Conservation (phyloP, 1,284 basidiomycete genomes). For the Ganoderma meredithae region DNA sequence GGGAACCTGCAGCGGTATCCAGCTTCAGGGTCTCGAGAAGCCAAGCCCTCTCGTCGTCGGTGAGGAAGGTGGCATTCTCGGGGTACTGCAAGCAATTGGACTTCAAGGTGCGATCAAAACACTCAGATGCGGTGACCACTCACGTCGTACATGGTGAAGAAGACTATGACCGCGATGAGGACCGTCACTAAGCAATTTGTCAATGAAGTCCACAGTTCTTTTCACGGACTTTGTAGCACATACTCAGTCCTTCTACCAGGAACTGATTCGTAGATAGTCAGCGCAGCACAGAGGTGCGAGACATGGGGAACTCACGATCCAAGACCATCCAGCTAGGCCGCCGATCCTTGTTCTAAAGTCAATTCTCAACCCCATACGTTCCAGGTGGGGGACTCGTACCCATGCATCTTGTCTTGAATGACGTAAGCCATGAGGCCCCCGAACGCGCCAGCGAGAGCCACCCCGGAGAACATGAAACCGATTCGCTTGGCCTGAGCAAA, state of each 20-base stretch:
- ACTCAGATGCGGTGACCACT: not conserved
- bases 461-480: constrained; percentile 59
- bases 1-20: constrained; percentile 29
- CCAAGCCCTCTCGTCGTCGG: constrained; percentile 39
- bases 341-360: constrained; percentile 7
- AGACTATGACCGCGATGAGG: constrained; percentile 4
- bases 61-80: constrained; percentile 37
- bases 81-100: constrained; percentile 5
- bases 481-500: constrained; percentile 25
- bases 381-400: not conserved
- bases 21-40: constrained; percentile 43
- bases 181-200: constrained; percentile 2
- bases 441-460: constrained; percentile 53
- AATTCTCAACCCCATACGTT: not conserved
- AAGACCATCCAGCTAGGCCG: constrained; percentile 13
- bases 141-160: constrained; percentile 17
- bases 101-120: not conserved
- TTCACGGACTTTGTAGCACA: not conserved
- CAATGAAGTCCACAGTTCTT: not conserved
- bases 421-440: constrained; percentile 21
- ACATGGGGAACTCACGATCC: constrained; percentile 12
- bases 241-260: constrained; percentile 11
- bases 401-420: constrained; percentile 17
- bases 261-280: constrained; percentile 1
- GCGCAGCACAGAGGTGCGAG: not conserved